phyloP scores from a whole-genome alignment of 1,284 basidiomycete genomes.

The Pholiota adiposa region DNA sequence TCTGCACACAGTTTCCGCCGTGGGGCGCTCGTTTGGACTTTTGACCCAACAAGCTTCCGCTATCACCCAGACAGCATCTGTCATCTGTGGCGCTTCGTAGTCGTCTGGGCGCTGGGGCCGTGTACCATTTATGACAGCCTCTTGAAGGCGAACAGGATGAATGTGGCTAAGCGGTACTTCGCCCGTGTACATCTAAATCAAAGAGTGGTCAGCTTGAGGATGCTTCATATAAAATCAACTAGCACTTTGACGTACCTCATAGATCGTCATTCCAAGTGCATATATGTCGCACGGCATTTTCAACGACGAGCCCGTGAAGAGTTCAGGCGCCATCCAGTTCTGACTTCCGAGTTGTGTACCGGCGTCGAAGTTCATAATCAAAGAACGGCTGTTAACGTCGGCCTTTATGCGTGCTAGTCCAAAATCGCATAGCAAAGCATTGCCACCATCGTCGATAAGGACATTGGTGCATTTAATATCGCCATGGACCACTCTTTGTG shows the following conservation, averaged over 20 bases:
- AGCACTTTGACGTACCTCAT: constrained; percentile 26
- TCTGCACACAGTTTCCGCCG: constrained; percentile 1
- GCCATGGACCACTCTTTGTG: constrained; percentile 32
- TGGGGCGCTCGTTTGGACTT: background rate
- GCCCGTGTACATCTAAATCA: constrained; percentile 23
- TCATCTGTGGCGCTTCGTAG: constrained; percentile 4
- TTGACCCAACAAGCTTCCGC: background rate
- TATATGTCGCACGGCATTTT: constrained; percentile 29
- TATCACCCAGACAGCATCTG: background rate
- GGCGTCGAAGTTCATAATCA: constrained; percentile 6
- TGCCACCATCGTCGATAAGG: constrained; percentile 32
- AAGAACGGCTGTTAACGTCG: constrained; percentile 25
- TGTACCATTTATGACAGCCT: constrained; percentile 13
- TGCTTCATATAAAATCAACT: background rate
- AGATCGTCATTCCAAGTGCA: constrained; percentile 33
- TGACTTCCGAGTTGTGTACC: constrained; percentile 22
- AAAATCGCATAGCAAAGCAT: constrained; percentile 36
- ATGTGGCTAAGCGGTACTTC: constrained; percentile 24
- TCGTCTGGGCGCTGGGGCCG: constrained; percentile 3
- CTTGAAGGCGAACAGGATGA: constrained; percentile 10
- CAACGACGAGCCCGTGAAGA: constrained; percentile 20
- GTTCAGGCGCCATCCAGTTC: constrained; percentile 33
- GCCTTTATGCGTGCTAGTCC: constrained; percentile 33
- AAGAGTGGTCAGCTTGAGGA: background rate
- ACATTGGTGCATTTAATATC: constrained; percentile 39